Evolutionary conservation across 139 green algal genomes (phyloP).

Genomic region (Haematococcus lacustris): DNA sequence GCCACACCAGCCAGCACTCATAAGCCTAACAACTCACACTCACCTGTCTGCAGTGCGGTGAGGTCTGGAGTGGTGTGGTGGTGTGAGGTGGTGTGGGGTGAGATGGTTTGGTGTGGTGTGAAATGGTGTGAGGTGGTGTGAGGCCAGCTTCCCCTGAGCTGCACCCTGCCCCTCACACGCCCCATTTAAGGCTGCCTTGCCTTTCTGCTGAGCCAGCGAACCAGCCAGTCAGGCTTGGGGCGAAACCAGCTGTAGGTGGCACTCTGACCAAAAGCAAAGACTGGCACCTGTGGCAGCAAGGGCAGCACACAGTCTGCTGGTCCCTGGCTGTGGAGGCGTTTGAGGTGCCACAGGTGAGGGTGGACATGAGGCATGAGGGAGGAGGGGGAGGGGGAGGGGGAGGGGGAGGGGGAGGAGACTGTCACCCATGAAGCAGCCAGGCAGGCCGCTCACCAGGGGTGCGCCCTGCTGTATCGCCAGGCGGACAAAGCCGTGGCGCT

Average conservation of each 20-base stretch:
- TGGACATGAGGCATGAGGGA: conserved; percentile 6
- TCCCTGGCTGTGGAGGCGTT: conserved; percentile 33
- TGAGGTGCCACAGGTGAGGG: background rate
- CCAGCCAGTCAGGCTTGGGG: too few relatives aligned
- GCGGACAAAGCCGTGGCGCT: conserved; percentile 14
- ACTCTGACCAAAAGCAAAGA: conserved; percentile 84
- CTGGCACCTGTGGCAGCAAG: conserved; percentile 64
- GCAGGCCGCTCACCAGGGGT: background rate
- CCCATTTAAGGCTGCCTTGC: too few relatives aligned
- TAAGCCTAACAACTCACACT: too few relatives aligned
- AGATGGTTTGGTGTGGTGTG: too few relatives aligned
- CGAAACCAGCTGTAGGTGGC: conserved; percentile 51
- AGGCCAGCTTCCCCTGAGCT: too few relatives aligned
- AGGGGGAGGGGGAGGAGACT: background rate
- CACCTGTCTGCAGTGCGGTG: too few relatives aligned
- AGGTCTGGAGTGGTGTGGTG: too few relatives aligned
- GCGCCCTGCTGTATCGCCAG: conserved; percentile 17
- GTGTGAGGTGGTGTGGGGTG: too few relatives aligned
- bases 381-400: background rate
- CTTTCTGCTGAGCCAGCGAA: too few relatives aligned
- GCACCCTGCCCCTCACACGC: too few relatives aligned
- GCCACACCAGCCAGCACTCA: too few relatives aligned
- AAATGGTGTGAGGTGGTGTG: too few relatives aligned
- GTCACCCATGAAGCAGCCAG: background rate
- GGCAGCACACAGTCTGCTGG: conserved; percentile 74